Conservation (phyloP, 2,329 filamentous ascomycete genomes). For the Cordyceps pruinosa region DNA sequence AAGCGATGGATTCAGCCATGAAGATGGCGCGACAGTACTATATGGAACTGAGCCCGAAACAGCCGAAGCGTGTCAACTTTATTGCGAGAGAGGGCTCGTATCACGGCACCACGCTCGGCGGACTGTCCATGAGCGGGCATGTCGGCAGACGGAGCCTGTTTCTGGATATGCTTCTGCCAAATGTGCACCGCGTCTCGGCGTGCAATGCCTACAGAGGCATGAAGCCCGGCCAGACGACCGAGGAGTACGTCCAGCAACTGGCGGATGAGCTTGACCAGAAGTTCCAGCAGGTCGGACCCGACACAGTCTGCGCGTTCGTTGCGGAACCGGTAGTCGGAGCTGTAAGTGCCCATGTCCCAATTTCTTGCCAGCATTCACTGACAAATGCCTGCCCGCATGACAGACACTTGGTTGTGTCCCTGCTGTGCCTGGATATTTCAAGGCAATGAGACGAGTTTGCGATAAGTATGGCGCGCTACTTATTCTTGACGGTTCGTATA, state of each 20-base stretch:
- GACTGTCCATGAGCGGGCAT: constrained; percentile 58
- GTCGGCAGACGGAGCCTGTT: constrained; percentile 51
- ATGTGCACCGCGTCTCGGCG: constrained; percentile 53
- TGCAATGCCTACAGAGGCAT: constrained; percentile 59
- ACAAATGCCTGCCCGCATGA: not conserved
- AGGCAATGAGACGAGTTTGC: constrained; percentile 61
- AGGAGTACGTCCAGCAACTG: constrained; percentile 52
- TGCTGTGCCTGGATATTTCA: constrained; percentile 60
- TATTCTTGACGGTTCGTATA: constrained; percentile 48
- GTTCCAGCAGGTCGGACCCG: constrained; percentile 56
- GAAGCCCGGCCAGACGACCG: constrained; percentile 42
- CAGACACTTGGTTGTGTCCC: constrained; percentile 56
- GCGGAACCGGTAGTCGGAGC: constrained; percentile 67
- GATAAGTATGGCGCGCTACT: constrained; percentile 64
- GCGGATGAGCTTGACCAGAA: constrained; percentile 59
- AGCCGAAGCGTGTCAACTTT: constrained; percentile 54
- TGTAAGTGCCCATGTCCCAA: not conserved
- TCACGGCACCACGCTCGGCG: constrained; percentile 64
- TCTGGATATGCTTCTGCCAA: constrained; percentile 50
- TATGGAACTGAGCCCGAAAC: constrained; percentile 33
- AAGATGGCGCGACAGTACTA: constrained; percentile 42
- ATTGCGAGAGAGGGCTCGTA: constrained; percentile 63
- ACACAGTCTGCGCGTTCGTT: constrained; percentile 63
- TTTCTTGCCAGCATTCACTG: not conserved
- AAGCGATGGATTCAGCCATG: constrained; percentile 38